Percentiles rank a stretch among this genome's conserved stretches.
Conservation (phyloP, 2,329 filamentous ascomycete genomes). For the Dactylellina drechsleri region DNA sequence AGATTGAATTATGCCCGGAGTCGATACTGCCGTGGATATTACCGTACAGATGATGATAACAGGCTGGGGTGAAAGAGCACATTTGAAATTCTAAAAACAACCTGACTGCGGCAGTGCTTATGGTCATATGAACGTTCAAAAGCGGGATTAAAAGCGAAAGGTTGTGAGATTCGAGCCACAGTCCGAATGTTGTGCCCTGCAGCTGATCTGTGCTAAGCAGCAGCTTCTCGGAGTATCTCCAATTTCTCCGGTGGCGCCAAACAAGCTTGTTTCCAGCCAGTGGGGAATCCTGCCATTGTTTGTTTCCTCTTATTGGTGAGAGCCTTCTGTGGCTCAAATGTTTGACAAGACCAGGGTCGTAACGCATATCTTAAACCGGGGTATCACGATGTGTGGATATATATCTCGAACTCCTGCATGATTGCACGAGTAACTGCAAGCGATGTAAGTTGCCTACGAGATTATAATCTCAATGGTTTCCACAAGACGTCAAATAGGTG, state of each 20-base stretch:
- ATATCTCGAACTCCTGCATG: too few species aligned
- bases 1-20: conserved; percentile 17
- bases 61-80: neutral
- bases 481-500: conserved; percentile 23
- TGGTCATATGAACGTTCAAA: conserved; percentile 32
- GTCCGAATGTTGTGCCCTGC: neutral
- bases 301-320: neutral
- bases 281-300: neutral
- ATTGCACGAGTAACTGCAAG: neutral
- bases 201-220: neutral
- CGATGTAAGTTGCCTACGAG: neutral
- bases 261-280: conserved; percentile 34
- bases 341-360: too few species aligned
- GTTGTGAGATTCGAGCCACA: too few species aligned
- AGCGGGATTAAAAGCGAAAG: conserved; percentile 23
- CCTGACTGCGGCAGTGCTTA: neutral
- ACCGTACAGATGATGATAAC: conserved; percentile 16
- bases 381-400: too few species aligned
- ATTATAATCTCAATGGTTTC: conserved; percentile 2
- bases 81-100: neutral
- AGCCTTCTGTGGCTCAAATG: too few species aligned
- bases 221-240: conserved; percentile 32
- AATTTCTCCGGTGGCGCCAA: conserved; percentile 43
- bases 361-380: too few species aligned
- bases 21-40: conserved; percentile 21